Percentiles rank a stretch among this genome's conserved stretches.
Conservation (phyloP, 345 rosid genomes). For the Mallotus nudiflorus region DNA sequence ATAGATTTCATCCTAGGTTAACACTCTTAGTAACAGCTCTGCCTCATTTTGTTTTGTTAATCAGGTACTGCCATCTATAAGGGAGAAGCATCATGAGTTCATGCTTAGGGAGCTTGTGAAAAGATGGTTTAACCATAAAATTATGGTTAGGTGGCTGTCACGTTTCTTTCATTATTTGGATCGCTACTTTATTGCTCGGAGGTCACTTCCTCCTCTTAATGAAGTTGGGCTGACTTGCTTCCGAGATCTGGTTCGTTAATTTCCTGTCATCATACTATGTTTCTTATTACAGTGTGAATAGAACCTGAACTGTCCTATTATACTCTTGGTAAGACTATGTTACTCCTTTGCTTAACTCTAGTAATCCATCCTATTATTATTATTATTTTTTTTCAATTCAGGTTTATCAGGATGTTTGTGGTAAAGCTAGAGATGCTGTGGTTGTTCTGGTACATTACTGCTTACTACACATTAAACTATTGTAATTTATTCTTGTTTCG, state of each 20-base stretch:
- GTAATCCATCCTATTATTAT: too few species aligned
- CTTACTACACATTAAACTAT: conserved; percentile 4
- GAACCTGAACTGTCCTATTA: not conserved
- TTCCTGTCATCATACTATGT: not conserved
- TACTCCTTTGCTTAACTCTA: too few species aligned
- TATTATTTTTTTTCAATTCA: conserved; percentile 24
- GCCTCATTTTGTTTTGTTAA: conserved; percentile 2
- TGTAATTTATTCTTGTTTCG: not conserved
- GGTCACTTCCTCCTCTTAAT: conserved; percentile 68
- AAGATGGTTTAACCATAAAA: conserved; percentile 87
- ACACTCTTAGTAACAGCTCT: not conserved
- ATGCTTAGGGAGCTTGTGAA: conserved; percentile 80
- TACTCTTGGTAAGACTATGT: not conserved
- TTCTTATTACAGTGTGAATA: not conserved
- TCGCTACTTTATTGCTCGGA: conserved; percentile 77
- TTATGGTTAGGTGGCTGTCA: conserved; percentile 86
- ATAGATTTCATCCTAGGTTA: not conserved
- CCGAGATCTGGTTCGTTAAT: conserved; percentile 62
- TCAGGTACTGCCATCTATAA: conserved; percentile 68
- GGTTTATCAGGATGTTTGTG: conserved; percentile 60
- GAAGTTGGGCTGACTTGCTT: conserved; percentile 88
- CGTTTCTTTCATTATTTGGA: conserved; percentile 87
- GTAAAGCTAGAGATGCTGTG: conserved; percentile 66
- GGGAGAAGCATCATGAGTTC: conserved; percentile 81
- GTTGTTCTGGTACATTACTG: conserved; percentile 57